These are phyloP conservation scores for Penstemon newberryi DNA, from an alignment of 257 asterid species.

Conservation along the genomic window DNA sequence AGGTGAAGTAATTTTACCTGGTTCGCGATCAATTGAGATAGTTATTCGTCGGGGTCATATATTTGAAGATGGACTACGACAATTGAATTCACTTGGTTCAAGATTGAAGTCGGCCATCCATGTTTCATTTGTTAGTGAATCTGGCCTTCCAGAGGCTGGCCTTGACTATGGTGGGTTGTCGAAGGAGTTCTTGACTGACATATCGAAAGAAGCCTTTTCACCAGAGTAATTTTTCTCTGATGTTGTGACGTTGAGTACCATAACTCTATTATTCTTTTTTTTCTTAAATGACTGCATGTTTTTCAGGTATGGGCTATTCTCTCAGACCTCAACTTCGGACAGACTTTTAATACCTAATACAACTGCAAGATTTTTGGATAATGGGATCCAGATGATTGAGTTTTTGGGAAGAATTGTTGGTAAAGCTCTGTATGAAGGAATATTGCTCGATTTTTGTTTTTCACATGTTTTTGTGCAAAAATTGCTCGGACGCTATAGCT, in stretches of 20 bases:
- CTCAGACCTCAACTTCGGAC: slow-evolving; percentile 82
- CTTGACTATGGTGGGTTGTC: slow-evolving; percentile 98
- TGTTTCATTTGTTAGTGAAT: slow-evolving; percentile 88
- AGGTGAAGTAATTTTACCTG: slow-evolving; percentile 75
- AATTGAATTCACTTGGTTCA: slow-evolving; percentile 81
- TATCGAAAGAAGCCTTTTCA: slow-evolving; percentile 82
- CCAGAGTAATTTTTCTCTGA: slow-evolving; percentile 60
- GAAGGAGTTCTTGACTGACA: slow-evolving; percentile 90
- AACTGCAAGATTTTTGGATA: slow-evolving; percentile 82
- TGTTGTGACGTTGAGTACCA: neutral
- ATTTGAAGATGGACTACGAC: slow-evolving; percentile 91
- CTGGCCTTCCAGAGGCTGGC: slow-evolving; percentile 98
- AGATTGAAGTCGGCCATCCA: slow-evolving; percentile 77
- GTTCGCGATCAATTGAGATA: slow-evolving; percentile 72
- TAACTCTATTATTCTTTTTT: neutral
- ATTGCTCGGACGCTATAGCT: slow-evolving; percentile 93
- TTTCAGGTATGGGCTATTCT: slow-evolving; percentile 83
- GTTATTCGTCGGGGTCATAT: slow-evolving; percentile 82
- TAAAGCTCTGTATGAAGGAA: slow-evolving; percentile 95
- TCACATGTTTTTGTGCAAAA: slow-evolving; percentile 96
- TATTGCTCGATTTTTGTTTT: slow-evolving; percentile 82
- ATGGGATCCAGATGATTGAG: slow-evolving; percentile 84
- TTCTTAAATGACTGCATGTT: slow-evolving; percentile 29
- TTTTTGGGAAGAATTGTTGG: slow-evolving; percentile 93
- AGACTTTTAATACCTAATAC: slow-evolving; percentile 82